Evolutionary conservation across 2,329 filamentous ascomycete genomes (phyloP).

Genomic region (Hymenoscyphus fraxineus): DNA sequence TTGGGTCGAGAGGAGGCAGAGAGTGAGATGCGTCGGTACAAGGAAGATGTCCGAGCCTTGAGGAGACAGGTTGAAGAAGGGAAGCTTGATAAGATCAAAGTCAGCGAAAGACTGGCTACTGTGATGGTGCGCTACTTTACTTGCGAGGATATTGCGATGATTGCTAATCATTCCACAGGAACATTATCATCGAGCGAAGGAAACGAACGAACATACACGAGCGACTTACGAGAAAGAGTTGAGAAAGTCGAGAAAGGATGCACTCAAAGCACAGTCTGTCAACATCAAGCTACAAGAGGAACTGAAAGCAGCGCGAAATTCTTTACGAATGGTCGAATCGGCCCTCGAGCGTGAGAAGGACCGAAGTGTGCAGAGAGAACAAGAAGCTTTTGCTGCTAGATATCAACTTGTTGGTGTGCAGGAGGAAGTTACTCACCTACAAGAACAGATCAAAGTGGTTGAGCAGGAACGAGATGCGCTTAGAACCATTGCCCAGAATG

Average conservation of each 20-base stretch:
- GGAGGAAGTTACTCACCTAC: conserved; percentile 62
- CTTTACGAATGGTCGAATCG: conserved; percentile 53
- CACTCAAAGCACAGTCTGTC: conserved; percentile 68
- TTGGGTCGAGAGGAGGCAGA: conserved; percentile 69
- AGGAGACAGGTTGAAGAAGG: conserved; percentile 61
- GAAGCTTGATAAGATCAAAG: conserved; percentile 60
- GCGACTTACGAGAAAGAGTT: conserved; percentile 72
- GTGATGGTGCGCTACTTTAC: conserved; percentile 57
- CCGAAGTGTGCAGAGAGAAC: conserved; percentile 57
- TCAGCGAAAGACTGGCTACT: conserved; percentile 63
- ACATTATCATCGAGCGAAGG: conserved; percentile 66
- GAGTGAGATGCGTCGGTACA: conserved; percentile 59
- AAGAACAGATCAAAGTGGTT: conserved; percentile 59
- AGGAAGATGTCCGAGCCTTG: conserved; percentile 56
- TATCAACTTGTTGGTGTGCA: conserved; percentile 63
- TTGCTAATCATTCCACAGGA: conserved; percentile 46
- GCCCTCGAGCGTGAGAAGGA: conserved; percentile 61
- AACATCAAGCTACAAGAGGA: conserved; percentile 72
- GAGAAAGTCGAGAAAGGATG: conserved; percentile 64
- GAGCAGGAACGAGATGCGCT: conserved; percentile 73
- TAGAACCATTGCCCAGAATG: conserved; percentile 67
- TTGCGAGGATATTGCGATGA: conserved; percentile 24
- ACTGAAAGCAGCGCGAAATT: conserved; percentile 56
- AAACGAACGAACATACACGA: conserved; percentile 63
- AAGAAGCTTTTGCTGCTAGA: conserved; percentile 65